These are phyloP conservation scores for Nothopassalora personata DNA, from an alignment of 2,329 filamentous ascomycete genomes.

Conservation along the genomic window DNA sequence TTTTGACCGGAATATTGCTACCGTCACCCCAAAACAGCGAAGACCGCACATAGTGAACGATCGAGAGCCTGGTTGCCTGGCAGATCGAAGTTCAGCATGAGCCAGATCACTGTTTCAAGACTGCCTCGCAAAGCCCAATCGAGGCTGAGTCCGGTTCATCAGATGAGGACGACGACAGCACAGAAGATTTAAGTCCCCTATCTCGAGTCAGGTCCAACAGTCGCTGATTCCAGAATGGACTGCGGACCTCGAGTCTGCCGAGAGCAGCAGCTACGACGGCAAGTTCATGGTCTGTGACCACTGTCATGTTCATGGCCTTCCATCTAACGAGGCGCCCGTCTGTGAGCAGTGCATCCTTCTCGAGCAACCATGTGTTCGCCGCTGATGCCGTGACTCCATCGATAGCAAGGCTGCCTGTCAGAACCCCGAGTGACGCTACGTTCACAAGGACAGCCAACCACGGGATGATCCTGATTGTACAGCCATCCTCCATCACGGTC, in stretches of 20 bases:
- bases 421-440: conserved; percentile 4
- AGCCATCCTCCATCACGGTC: conserved; percentile 2
- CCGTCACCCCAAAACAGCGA: neutral
- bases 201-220: neutral
- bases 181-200: neutral
- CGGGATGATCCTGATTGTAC: neutral
- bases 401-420: neutral
- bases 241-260: neutral
- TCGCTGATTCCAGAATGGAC: neutral
- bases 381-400: conserved; percentile 3
- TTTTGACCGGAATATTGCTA: neutral
- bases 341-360: conserved; percentile 10
- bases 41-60: neutral
- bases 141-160: neutral
- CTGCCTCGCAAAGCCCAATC: neutral
- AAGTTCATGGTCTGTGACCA: conserved; percentile 19
- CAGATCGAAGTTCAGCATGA: neutral
- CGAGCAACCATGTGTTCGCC: conserved; percentile 10
- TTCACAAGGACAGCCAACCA: neutral
- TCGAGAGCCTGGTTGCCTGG: neutral
- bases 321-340: conserved; percentile 14
- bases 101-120: neutral
- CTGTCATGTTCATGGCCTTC: conserved; percentile 8
- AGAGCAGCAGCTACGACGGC: neutral
- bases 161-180: neutral